Evolutionary conservation across 306 rosid genomes (phyloP), one percentile per base, ranked within the genome.

Genomic region (Sindora glabra): DNA sequence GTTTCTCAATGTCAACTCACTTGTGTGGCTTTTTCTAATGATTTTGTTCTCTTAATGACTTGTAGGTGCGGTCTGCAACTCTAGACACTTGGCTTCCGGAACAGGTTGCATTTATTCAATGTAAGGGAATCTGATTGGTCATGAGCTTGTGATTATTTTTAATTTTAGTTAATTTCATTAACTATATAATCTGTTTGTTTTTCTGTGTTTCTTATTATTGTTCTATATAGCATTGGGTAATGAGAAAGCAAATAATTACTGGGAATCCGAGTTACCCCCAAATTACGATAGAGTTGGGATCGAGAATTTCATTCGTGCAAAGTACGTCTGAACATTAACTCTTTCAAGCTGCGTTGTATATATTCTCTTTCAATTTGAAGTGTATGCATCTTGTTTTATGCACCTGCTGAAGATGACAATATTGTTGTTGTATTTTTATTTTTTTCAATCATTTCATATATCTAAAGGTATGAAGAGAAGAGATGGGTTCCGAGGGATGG

Each of bases 221-320:
- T 69, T 68, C 23, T 60, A 23, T 48, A 37, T 68, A 94, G 99
- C 95, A n/a, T 86, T 94, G 99, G 99, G 99, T 66, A 94, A 94
- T n/a, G 97, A 86, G 73, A 89, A 79, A 79, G 87, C 99, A 66
- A 94, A 94, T 69, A 73, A 77, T 71, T 82, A 70, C 64, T 94
- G 99, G 99, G 99, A 94, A 83, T 94, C 99, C 48, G 99, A 89
- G 75, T 83, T 94, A 52, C 99, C 99, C 42, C 94, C 97, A 73
- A 77, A 94, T 69, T 89, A 94, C 19, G 97, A 94, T 70, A 80
- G 99, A 86, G 99, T 94, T 81, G 99, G 99, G 48, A 89, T 94
- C 50, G 99, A 94, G 87, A 86, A 94, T 70, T 94, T 94, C 77
- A 94, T 94, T 68, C 99, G 97, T 42, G 99, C 99, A 58, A 94